Evolutionary conservation across 169 alveolate genomes (phyloP), one percentile per base, ranked within the genome.

Genomic region (Pseudocohnilembus persalinus): DNA sequence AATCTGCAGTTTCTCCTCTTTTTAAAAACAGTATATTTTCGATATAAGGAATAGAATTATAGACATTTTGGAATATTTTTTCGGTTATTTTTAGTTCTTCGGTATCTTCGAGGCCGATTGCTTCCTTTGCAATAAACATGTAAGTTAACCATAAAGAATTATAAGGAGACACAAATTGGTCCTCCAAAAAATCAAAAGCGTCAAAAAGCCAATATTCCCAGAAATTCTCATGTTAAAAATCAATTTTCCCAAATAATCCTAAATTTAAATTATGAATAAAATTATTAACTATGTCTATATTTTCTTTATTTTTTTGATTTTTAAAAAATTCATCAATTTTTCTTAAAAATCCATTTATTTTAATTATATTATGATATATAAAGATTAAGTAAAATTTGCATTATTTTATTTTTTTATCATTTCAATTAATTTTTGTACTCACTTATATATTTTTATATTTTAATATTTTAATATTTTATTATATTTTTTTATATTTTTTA

Each of bases 161-260:
- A 68, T 65, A 80, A 0, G 93, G 83, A 29, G 91, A 83, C 25
- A 91, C 35, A 28, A 31, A 77, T 31, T 32, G 73, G 79, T 90
- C 92, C 29, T 93, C 96, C 27, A 83, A 78, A 11, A 92, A 89
- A 80, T 88, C 90, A 84, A 93, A 88, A 1, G 96, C 96, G 16
- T 89, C 89, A 31, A 72, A 77, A 68, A 91, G 84, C 96, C 97
- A 94, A 35, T 72, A 76, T 82, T 94, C 97, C 97, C 97, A 94
- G 29, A 87, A 81, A 88, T 94, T 94, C 81, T 92, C 93, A 73
- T 92, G 95, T 76, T 89, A 82, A 63, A 85, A 90, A 81, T 94
- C 97, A 31, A 87, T 83, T 85, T 73, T 82, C 26, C 96, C 94
- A 31, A 89, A 87, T 63, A 92, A 76, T 29, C 92, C 91, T 49